A percentile compares a stretch with the other conserved stretches of the same genome.
Conservation (phyloP, 2,329 filamentous ascomycete species). For the Atkinsonella hypoxylon region DNA sequence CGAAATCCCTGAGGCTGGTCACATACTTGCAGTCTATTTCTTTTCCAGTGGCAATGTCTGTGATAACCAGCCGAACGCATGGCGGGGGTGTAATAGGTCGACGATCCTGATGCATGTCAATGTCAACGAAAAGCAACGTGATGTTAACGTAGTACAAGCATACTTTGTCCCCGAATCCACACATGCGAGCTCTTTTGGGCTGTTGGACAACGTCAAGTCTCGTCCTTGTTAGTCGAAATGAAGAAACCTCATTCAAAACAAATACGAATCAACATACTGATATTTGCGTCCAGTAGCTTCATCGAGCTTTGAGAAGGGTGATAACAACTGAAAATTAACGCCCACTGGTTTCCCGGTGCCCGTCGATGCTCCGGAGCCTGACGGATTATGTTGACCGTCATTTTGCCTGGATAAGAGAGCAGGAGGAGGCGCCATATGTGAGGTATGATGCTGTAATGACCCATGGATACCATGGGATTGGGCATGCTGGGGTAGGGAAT, state of each 20-base stretch:
- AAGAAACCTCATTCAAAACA: background rate
- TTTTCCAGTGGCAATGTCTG: constrained; percentile 60
- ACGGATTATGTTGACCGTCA: constrained; percentile 7
- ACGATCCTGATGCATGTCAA: constrained; percentile 52
- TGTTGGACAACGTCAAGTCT: constrained; percentile 79
- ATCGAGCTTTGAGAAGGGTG: constrained; percentile 23
- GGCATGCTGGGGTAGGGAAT: constrained; percentile 8
- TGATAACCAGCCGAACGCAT: constrained; percentile 74
- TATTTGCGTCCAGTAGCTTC: constrained; percentile 23
- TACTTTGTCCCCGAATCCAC: constrained; percentile 97
- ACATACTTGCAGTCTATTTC: constrained; percentile 76
- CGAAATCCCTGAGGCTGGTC: background rate
- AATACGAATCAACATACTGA: constrained; percentile 14
- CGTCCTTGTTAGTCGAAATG: constrained; percentile 10
- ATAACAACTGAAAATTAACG: constrained; percentile 11
- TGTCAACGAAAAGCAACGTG: background rate
- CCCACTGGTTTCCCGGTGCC: constrained; percentile 10
- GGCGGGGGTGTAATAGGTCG: constrained; percentile 92
- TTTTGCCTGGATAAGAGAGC: constrained; percentile 13
- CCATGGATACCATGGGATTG: constrained; percentile 1
- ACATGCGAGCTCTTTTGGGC: constrained; percentile 89
- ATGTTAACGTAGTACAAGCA: background rate
- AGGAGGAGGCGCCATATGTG: constrained; percentile 9
- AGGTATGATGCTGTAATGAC: constrained; percentile 8
- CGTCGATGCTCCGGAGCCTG: background rate